These are phyloP conservation scores for Chalara sp. DNA, from an alignment of 2,329 filamentous ascomycete genomes.

Conservation along the genomic window DNA sequence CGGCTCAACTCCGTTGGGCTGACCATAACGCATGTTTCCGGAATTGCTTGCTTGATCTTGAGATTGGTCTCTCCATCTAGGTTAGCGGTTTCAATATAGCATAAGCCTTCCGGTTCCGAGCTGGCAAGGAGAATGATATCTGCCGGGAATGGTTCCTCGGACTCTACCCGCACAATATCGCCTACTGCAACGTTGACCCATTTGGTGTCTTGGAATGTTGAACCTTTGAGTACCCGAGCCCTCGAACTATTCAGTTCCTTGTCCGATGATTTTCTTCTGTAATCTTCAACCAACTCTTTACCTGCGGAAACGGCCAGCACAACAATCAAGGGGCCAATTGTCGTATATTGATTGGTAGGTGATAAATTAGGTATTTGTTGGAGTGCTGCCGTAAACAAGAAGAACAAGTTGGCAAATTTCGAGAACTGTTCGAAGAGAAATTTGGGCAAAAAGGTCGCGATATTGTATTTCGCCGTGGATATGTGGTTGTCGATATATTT, in stretches of 20 bases:
- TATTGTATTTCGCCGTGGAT: slow-evolving; percentile 95
- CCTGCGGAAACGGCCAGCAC: slow-evolving; percentile 91
- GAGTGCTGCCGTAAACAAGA: slow-evolving; percentile 90
- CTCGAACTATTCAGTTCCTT: slow-evolving; percentile 82
- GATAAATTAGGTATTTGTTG: slow-evolving; percentile 95
- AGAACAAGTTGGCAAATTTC: slow-evolving; percentile 98
- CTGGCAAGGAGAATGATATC: slow-evolving; percentile 89
- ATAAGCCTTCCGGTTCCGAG: slow-evolving; percentile 93
- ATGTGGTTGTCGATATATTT: slow-evolving; percentile 96
- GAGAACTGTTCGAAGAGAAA: slow-evolving; percentile 98
- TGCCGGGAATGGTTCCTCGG: slow-evolving; percentile 89
- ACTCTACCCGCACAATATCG: slow-evolving; percentile 88
- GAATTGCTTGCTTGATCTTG: slow-evolving; percentile 96
- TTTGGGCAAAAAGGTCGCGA: slow-evolving; percentile 88
- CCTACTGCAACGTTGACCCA: slow-evolving; percentile 94
- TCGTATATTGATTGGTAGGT: slow-evolving; percentile 92
- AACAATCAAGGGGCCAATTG: slow-evolving; percentile 85
- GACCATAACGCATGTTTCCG: slow-evolving; percentile 83
- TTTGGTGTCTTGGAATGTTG: slow-evolving; percentile 76
- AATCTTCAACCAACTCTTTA: slow-evolving; percentile 93
- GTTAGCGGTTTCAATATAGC: slow-evolving; percentile 98
- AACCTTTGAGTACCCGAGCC: slow-evolving; percentile 75
- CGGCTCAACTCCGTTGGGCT: slow-evolving; percentile 81
- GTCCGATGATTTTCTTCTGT: slow-evolving; percentile 81
- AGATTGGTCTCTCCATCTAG: slow-evolving; percentile 96